Evolutionary conservation across 2,329 filamentous ascomycete species (phyloP), one percentile per base, ranked within the genome.

Genomic region (Fonsecaea monophora): DNA sequence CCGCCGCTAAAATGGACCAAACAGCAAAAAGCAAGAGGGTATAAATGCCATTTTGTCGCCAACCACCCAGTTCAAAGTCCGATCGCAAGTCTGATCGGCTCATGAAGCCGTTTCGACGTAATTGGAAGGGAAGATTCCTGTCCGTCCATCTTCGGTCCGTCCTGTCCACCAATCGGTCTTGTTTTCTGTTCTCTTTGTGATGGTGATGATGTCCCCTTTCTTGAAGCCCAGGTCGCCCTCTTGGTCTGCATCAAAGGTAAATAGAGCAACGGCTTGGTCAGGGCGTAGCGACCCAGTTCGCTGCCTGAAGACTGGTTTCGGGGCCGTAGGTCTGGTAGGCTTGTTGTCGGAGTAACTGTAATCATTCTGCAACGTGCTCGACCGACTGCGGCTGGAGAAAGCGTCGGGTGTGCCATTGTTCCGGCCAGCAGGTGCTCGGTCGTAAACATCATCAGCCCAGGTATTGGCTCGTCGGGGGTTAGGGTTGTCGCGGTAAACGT

Each of bases 91-190:
- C 21, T 25, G 21, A 37, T 8, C 18, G 21, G 15, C 53, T 72
- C 62, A 72, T 32, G 70, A 55, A 21, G 69, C 67, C 30, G 71
- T 69, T 56, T 73, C 70, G 37, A 73, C 68, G 60, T 73, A 73
- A 57, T 73, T 73, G 25, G 67, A 70, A 48, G 95, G 95, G 80
- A 99, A 99, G 71, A 97, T 96, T 42, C 95, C 95, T 63, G 94
- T 91, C 73, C 89, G 86, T 9, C 71, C 71, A 71, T 88, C 86
- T 35, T 94, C 94, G 75, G 97, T 89, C 79, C 90, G 90, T 32
- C 95, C 95, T 18, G 94, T 98, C 95, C 94, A 98, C 94, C 94
- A 98, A 78, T 98, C 94, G 65, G 93, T 94, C 66, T 92, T 91
- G 73, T 91, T 97, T 4, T 98, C 92, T 4, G 94, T 98, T 79